phyloP scores from a whole-genome alignment of 108 stramenopile species.

The Nannochloropsis gaditana region DNA sequence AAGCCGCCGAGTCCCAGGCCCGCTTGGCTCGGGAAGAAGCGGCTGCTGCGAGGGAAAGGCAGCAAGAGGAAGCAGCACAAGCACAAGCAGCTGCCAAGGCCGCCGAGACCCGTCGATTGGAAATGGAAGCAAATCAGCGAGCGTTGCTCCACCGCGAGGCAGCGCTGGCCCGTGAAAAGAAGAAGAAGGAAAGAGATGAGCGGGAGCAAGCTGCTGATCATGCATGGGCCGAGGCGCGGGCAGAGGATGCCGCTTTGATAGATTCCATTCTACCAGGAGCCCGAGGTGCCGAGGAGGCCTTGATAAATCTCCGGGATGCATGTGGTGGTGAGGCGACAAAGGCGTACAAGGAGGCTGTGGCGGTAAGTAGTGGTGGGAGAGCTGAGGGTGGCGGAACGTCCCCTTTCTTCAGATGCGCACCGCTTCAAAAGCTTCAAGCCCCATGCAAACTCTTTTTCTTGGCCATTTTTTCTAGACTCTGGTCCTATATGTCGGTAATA shows the following conservation, averaged over 20 bases:
- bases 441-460: background rate
- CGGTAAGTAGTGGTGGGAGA: background rate
- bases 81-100: background rate
- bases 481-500: background rate
- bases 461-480: background rate
- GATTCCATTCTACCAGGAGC: background rate
- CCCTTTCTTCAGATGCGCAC: too few species aligned
- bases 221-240: conserved; percentile 1
- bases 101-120: background rate
- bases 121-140: background rate
- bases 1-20: background rate
- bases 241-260: background rate
- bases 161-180: background rate
- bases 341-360: conserved; percentile 4
- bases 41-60: background rate
- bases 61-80: background rate
- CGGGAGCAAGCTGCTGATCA: background rate
- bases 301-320: background rate
- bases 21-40: background rate
- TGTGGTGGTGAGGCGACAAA: background rate
- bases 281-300: background rate
- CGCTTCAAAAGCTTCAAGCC: too few species aligned
- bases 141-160: background rate
- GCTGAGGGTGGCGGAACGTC: too few species aligned
- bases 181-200: background rate